These are phyloP conservation scores for Colletotrichum sp. DNA, from an alignment of 2,329 filamentous ascomycete species.

Conservation along the genomic window DNA sequence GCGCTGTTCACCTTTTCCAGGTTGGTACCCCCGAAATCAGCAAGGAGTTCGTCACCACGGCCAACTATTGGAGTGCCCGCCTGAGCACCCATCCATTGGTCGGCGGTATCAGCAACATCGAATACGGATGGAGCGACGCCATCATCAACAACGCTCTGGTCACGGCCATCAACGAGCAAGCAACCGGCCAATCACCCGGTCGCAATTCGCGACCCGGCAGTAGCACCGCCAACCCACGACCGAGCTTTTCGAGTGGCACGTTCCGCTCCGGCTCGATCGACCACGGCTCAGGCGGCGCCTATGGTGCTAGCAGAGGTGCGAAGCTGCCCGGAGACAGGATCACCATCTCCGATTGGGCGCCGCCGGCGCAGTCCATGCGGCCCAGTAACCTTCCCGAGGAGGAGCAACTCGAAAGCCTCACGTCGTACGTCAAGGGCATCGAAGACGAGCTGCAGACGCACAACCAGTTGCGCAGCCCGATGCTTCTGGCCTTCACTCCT, in stretches of 20 bases:
- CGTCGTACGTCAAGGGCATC: constrained; percentile 81
- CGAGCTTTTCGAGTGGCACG: constrained; percentile 56
- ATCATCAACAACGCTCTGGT: constrained; percentile 72
- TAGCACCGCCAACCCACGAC: constrained; percentile 44
- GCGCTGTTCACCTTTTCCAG: constrained; percentile 97
- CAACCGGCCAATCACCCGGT: constrained; percentile 30
- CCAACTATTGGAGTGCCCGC: constrained; percentile 97
- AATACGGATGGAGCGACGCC: constrained; percentile 93
- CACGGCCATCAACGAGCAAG: constrained; percentile 55
- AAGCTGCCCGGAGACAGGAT: constrained; percentile 86
- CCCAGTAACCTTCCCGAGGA: constrained; percentile 78
- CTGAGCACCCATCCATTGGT: constrained; percentile 92
- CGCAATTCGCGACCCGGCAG: constrained; percentile 55
- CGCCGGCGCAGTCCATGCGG: constrained; percentile 89
- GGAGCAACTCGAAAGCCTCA: constrained; percentile 79
- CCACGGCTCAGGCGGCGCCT: constrained; percentile 42
- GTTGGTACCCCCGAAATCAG: constrained; percentile 95
- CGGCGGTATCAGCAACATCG: constrained; percentile 94
- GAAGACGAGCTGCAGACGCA: constrained; percentile 86
- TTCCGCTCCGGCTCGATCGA: constrained; percentile 67
- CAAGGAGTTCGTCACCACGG: constrained; percentile 90
- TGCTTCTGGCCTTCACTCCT: constrained; percentile 89
- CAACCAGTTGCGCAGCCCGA: constrained; percentile 85
- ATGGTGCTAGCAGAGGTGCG: constrained; percentile 44
- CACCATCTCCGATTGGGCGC: constrained; percentile 85